Conservation (phyloP, 2,329 filamentous ascomycete species). For the Fusarium sp. region DNA sequence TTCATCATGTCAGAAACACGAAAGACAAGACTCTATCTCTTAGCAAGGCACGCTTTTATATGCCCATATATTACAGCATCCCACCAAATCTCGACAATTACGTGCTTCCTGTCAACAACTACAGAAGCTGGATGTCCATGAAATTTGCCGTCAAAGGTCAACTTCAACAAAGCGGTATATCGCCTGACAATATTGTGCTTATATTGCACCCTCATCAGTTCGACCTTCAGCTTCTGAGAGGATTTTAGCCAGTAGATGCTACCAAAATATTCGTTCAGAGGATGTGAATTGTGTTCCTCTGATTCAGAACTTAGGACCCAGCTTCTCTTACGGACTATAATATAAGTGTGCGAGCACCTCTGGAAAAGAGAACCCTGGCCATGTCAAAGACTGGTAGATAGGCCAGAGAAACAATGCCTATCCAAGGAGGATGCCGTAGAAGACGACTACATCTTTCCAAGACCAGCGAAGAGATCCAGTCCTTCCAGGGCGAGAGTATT, state of each 20-base stretch:
- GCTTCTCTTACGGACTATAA: background rate
- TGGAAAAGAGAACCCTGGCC: background rate
- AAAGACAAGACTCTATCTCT: background rate
- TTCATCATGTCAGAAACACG: background rate
- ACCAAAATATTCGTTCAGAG: background rate
- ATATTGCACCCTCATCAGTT: background rate
- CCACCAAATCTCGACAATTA: background rate
- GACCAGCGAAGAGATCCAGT: background rate
- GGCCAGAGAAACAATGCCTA: background rate
- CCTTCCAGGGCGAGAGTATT: background rate
- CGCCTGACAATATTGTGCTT: background rate
- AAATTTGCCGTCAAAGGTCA: too few species aligned
- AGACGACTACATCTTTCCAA: background rate
- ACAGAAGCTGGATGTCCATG: background rate
- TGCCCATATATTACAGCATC: background rate
- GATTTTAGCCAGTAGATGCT: background rate
- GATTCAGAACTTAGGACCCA: background rate
- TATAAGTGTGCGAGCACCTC: background rate
- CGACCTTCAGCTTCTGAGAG: background rate
- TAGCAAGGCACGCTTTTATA: background rate
- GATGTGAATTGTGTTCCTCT: background rate
- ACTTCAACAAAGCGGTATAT: background rate
- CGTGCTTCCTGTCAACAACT: background rate
- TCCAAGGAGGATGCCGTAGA: background rate
- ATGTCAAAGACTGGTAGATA: background rate